Percentiles rank a stretch among this genome's conserved stretches.
These are phyloP conservation scores for Prunus dulcis DNA, from an alignment of 306 rosid species.

Conservation along the genomic window DNA sequence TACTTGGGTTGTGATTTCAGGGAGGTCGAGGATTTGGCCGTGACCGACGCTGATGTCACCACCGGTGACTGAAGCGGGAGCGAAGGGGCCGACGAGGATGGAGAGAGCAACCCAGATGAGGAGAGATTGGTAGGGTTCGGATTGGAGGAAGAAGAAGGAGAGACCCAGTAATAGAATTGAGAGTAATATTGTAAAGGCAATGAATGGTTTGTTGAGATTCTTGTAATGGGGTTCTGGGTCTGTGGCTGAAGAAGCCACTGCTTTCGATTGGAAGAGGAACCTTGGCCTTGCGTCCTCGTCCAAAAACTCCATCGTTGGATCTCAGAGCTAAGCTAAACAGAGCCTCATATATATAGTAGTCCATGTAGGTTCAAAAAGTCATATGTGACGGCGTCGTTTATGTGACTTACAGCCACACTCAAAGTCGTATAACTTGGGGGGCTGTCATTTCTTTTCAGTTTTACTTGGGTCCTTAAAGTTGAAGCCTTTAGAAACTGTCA, in stretches of 20 bases:
- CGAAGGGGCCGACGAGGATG: constrained; percentile 78
- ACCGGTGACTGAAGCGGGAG: constrained; percentile 50
- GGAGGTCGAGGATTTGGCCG: constrained; percentile 38
- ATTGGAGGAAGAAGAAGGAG: constrained; percentile 42
- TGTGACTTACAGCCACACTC: not conserved
- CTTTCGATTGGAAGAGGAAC: constrained; percentile 43
- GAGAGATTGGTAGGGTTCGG: constrained; percentile 55
- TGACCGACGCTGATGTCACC: constrained; percentile 53
- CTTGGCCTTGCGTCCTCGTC: constrained; percentile 61
- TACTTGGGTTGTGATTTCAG: constrained; percentile 12
- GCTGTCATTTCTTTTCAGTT: not conserved
- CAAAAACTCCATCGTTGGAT: constrained; percentile 46
- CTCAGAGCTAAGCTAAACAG: not conserved
- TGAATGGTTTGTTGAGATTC: constrained; percentile 30
- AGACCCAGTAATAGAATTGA: constrained; percentile 32
- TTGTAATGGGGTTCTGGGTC: constrained; percentile 9
- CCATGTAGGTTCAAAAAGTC: not conserved
- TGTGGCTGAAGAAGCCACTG: constrained; percentile 17
- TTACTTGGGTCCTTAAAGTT: not conserved
- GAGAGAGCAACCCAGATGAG: constrained; percentile 81
- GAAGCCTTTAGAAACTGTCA: not conserved
- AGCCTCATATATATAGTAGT: not conserved
- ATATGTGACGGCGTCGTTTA: not conserved
- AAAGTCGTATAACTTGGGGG: not conserved
- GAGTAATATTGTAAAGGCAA: constrained; percentile 18